phyloP scores from a whole-genome alignment of 306 rosid genomes.

The Calophaca sinica region DNA sequence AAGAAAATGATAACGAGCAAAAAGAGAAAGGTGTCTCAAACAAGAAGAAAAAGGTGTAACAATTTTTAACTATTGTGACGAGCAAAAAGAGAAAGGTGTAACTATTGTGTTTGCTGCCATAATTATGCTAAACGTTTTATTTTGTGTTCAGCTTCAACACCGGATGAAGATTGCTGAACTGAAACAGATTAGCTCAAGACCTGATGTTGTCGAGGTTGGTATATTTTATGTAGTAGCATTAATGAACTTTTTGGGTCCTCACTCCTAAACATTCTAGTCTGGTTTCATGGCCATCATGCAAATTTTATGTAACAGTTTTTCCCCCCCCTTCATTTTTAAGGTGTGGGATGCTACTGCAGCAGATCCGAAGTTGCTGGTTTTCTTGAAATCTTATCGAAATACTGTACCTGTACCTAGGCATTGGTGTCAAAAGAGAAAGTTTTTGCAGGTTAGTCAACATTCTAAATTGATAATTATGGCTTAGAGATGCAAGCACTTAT shows the following conservation, averaged over 20 bases:
- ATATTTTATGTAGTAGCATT: slow-evolving; percentile 2
- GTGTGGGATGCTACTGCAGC: slow-evolving; percentile 99
- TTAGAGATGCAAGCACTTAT: slow-evolving; percentile 57
- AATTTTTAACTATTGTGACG: slow-evolving; percentile 8
- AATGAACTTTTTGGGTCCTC: slow-evolving; percentile 18
- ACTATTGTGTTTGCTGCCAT: background rate
- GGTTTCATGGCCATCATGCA: slow-evolving; percentile 27
- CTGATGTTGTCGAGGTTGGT: slow-evolving; percentile 98
- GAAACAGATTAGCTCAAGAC: slow-evolving; percentile 87
- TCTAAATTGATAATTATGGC: slow-evolving; percentile 42
- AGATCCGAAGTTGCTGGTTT: slow-evolving; percentile 95
- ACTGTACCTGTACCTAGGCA: slow-evolving; percentile 99
- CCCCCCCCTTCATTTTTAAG: slow-evolving; percentile 60
- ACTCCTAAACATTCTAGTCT: background rate
- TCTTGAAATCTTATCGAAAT: slow-evolving; percentile 90
- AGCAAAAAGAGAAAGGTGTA: slow-evolving; percentile 92
- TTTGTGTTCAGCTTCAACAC: slow-evolving; percentile 80
- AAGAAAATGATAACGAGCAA: slow-evolving; percentile 79
- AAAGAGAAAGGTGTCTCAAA: slow-evolving; percentile 90
- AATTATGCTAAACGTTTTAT: slow-evolving; percentile 26
- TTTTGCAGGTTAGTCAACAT: slow-evolving; percentile 83
- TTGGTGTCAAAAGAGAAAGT: slow-evolving; percentile 98
- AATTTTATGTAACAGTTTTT: background rate
- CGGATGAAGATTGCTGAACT: slow-evolving; percentile 98
- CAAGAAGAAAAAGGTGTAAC: slow-evolving; percentile 88